Conservation (phyloP, 2,329 filamentous ascomycete genomes). For the Neonectria coccinea region DNA sequence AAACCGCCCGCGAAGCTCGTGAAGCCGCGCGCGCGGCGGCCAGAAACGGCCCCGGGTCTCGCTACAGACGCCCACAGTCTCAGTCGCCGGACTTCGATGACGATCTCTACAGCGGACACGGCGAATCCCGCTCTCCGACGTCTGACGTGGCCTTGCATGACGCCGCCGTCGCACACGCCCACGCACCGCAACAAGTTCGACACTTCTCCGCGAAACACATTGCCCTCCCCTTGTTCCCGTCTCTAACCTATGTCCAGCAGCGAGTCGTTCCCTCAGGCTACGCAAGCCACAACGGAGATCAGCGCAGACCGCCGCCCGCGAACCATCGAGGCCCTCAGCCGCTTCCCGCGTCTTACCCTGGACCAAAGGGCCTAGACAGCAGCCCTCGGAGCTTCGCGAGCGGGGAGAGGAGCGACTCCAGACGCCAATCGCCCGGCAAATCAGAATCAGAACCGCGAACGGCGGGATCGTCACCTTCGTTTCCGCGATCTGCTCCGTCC, state of each 20-base stretch:
- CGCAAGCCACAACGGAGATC: constrained; percentile 34
- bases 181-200: constrained; percentile 38
- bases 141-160: constrained; percentile 47
- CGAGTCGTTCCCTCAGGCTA: constrained; percentile 42
- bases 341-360: not conserved
- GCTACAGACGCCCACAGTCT: constrained; percentile 43
- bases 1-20: constrained; percentile 42
- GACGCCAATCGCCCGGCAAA: not conserved
- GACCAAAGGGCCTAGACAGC: not conserved
- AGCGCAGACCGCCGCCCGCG: constrained; percentile 32
- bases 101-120: constrained; percentile 37
- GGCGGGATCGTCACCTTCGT: not conserved
- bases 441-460: not conserved
- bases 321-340: constrained; percentile 27
- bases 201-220: not conserved
- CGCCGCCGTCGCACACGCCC: constrained; percentile 46
- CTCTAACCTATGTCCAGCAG: constrained; percentile 36
- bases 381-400: not conserved
- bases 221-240: not conserved
- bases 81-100: constrained; percentile 40
- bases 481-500: too few relatives aligned
- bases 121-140: constrained; percentile 44
- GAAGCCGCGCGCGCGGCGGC: constrained; percentile 39
- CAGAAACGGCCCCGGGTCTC: constrained; percentile 36
- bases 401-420: not conserved